Conservation (phyloP, 169 alveolate species). For the Hepatocystis sp. region DNA sequence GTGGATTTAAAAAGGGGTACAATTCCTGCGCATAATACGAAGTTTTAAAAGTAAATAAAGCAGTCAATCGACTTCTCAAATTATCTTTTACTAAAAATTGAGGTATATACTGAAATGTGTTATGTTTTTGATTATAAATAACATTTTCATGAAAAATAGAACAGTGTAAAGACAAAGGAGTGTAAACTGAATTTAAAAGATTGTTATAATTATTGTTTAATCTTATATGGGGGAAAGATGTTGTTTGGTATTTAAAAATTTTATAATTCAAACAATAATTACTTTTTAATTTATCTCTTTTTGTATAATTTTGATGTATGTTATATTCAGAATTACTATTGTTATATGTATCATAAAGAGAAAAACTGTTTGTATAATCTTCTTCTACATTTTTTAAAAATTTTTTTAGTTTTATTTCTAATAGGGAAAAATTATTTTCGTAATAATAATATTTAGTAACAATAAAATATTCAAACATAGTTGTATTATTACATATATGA, state of each 20-base stretch:
- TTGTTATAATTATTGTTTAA: slow-evolving; percentile 52
- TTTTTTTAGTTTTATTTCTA: slow-evolving; percentile 62
- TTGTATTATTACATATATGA: slow-evolving; percentile 63
- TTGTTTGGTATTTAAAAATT: slow-evolving; percentile 67
- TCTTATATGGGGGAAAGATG: slow-evolving; percentile 69
- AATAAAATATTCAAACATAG: slow-evolving; percentile 60
- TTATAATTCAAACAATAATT: slow-evolving; percentile 72
- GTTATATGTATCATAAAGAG: slow-evolving; percentile 7
- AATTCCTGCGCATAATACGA: slow-evolving; percentile 69
- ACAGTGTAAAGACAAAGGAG: slow-evolving; percentile 55
- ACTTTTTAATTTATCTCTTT: slow-evolving; percentile 24
- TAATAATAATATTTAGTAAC: slow-evolving; percentile 58
- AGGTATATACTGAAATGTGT: slow-evolving; percentile 54
- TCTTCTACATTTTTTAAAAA: slow-evolving; percentile 21
- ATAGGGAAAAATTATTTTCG: slow-evolving; percentile 54
- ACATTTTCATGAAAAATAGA: slow-evolving; percentile 72
- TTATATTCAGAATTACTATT: slow-evolving; percentile 18
- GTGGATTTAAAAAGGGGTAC: slow-evolving; percentile 64
- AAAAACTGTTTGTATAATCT: not conserved
- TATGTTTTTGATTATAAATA: slow-evolving; percentile 48
- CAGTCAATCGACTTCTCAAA: slow-evolving; percentile 60
- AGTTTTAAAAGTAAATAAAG: slow-evolving; percentile 49
- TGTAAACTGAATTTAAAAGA: slow-evolving; percentile 26
- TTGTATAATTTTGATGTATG: slow-evolving; percentile 27
- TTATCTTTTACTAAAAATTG: slow-evolving; percentile 48